Percentiles rank a stretch among this genome's conserved stretches.
Evolutionary conservation across 2,329 filamentous ascomycete species (phyloP).

Genomic region (Juglanconis sp.): DNA sequence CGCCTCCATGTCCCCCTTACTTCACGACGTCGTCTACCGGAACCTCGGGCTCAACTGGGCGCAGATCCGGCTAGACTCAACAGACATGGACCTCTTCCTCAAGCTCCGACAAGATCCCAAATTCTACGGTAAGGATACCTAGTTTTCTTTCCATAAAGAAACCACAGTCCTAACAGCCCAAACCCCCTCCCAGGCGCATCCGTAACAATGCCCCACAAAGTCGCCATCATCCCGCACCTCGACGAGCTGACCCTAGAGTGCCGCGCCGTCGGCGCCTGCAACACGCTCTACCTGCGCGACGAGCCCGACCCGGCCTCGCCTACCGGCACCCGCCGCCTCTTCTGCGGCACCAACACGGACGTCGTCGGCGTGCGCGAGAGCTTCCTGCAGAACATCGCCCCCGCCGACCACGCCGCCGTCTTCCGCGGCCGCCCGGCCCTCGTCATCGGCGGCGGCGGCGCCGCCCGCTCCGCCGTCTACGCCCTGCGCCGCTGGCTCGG

Average conservation of each 20-base stretch:
- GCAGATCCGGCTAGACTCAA: conserved; percentile 51
- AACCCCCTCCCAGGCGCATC: conserved; percentile 51
- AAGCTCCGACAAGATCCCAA: conserved; percentile 51
- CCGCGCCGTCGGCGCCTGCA: conserved; percentile 71
- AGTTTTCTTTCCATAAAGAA: no score
- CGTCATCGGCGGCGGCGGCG: conserved; percentile 75
- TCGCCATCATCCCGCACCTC: conserved; percentile 69
- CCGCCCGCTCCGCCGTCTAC: conserved; percentile 75
- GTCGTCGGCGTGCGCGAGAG: conserved; percentile 74
- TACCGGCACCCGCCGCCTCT: conserved; percentile 41
- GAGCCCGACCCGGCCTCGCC: conserved; percentile 31
- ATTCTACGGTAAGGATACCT: conserved; percentile 53
- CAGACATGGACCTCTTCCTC: conserved; percentile 46
- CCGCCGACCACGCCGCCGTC: conserved; percentile 37
- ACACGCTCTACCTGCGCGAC: conserved; percentile 68
- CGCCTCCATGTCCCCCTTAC: conserved; percentile 52
- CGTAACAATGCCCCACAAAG: conserved; percentile 83
- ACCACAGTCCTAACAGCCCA: background rate
- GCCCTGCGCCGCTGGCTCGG: conserved; percentile 68
- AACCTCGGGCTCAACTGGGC: conserved; percentile 48
- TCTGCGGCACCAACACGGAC: conserved; percentile 78
- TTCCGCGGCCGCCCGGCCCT: conserved; percentile 63
- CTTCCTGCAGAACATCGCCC: conserved; percentile 55
- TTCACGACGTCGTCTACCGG: conserved; percentile 54
- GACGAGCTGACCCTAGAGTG: conserved; percentile 73